These are phyloP conservation scores for Acanthamoeba lenticulata DNA, from an alignment of 208 protist species.

Conservation along the genomic window DNA sequence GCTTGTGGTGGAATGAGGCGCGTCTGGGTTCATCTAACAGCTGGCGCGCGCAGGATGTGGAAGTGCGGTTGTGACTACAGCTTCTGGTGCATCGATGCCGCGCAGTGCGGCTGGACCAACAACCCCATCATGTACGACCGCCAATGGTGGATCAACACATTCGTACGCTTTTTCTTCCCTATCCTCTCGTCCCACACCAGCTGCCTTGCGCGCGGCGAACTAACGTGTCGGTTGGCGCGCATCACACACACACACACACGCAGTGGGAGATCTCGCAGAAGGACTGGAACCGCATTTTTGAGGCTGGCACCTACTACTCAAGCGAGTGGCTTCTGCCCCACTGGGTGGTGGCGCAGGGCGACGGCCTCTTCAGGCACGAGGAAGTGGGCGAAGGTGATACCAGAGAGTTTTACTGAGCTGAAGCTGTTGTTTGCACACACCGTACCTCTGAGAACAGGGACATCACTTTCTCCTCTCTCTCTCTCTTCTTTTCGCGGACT, in stretches of 20 bases:
- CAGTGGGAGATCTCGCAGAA: neutral
- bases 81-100: constrained; percentile 41
- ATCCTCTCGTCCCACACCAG: neutral
- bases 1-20: neutral
- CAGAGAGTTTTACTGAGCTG: constrained; percentile 26
- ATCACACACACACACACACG: too few relatives aligned
- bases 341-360: constrained; percentile 43
- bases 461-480: neutral
- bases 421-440: neutral
- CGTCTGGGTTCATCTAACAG: neutral
- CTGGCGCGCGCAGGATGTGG: neutral
- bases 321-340: constrained; percentile 41
- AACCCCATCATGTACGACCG: constrained; percentile 13
- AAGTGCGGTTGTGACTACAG: constrained; percentile 13
- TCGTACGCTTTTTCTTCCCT: neutral
- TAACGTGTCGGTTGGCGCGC: neutral
- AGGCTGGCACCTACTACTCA: constrained; percentile 5
- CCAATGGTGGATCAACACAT: neutral
- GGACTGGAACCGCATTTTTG: constrained; percentile 35
- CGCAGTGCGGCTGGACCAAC: constrained; percentile 28
- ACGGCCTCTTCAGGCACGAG: constrained; percentile 21
- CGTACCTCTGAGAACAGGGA: neutral
- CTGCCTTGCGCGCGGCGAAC: neutral
- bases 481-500: neutral
- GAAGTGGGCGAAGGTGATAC: constrained; percentile 27